Conservation (phyloP, 192 early-diverging fungal species). For the Phlyctochytrium bullatum region DNA sequence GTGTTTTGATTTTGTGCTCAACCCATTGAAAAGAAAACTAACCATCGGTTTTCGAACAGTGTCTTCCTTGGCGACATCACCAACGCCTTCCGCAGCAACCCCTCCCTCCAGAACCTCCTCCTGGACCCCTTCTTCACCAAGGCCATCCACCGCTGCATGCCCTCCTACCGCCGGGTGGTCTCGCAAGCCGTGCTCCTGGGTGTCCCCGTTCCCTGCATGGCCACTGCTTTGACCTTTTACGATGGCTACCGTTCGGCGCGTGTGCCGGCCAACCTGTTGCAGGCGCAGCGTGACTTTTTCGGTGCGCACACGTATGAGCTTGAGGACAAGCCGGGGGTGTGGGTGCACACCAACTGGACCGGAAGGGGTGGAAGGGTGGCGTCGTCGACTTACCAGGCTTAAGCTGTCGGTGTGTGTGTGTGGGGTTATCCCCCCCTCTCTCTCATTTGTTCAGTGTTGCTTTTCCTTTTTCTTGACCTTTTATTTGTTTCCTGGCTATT, state of each 20-base stretch:
- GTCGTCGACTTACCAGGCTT: slow-evolving; percentile 69
- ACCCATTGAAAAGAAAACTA: not conserved
- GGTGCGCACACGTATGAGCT: slow-evolving; percentile 96
- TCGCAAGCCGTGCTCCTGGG: slow-evolving; percentile 76
- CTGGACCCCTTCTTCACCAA: slow-evolving; percentile 97
- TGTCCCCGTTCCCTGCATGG: slow-evolving; percentile 85
- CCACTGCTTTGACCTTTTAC: slow-evolving; percentile 93
- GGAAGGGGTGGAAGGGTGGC: slow-evolving; percentile 83
- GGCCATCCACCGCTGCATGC: slow-evolving; percentile 78
- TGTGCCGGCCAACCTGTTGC: slow-evolving; percentile 93
- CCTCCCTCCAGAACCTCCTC: slow-evolving; percentile 83
- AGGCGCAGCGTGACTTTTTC: slow-evolving; percentile 97
- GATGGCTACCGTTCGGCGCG: slow-evolving; percentile 91
- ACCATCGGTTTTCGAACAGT: slow-evolving; percentile 17
- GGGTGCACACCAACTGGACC: slow-evolving; percentile 98
- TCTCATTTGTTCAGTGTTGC: too few species aligned
- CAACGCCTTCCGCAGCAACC: slow-evolving; percentile 86
- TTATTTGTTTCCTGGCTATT: too few species aligned
- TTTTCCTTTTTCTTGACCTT: too few species aligned
- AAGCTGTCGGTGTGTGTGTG: too few species aligned
- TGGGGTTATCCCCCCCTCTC: not conserved
- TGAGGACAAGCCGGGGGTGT: slow-evolving; percentile 63
- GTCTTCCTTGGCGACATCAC: slow-evolving; percentile 98
- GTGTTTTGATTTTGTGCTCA: not conserved
- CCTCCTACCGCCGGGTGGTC: slow-evolving; percentile 86